Evolutionary conservation across 768 basidiomycete genomes (phyloP).

Genomic region (Amanita pallidorosea): DNA sequence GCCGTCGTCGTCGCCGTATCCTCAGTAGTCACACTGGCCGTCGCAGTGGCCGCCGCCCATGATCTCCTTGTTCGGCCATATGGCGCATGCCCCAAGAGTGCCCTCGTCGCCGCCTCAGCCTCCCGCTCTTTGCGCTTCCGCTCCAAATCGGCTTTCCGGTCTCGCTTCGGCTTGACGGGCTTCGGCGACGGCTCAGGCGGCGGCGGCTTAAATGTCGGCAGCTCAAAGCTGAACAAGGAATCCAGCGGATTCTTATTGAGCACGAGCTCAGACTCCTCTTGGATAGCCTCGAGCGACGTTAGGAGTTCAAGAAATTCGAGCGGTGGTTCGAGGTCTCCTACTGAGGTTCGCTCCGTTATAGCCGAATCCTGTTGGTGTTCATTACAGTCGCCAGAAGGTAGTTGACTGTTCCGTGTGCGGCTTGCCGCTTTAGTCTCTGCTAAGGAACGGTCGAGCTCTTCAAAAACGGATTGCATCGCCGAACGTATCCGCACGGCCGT

Average conservation of each 20-base stretch:
- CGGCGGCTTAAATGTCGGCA: constrained; percentile 49
- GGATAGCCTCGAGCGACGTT: constrained; percentile 38
- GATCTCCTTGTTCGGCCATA: constrained; percentile 4
- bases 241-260: constrained; percentile 48
- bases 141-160: constrained; percentile 29
- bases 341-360: background rate
- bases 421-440: background rate
- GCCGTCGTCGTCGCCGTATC: too few species aligned
- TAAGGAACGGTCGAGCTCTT: constrained; percentile 25
- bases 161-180: constrained; percentile 26
- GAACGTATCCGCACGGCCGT: constrained; percentile 53
- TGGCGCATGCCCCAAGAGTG: background rate
- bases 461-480: constrained; percentile 26
- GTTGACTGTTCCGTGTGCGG: background rate
- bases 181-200: constrained; percentile 31
- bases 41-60: background rate
- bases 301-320: constrained; percentile 46
- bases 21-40: constrained; percentile 6
- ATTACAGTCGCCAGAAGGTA: background rate
- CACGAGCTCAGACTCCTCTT: constrained; percentile 41
- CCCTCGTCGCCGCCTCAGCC: constrained; percentile 10
- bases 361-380: background rate
- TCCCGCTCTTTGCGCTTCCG: constrained; percentile 11
- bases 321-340: constrained; percentile 74
- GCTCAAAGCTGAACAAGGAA: constrained; percentile 59